Evolutionary conservation across 345 rosid genomes (phyloP), one percentile per base, ranked within the genome.

Genomic region (Salix arbutifolia): DNA sequence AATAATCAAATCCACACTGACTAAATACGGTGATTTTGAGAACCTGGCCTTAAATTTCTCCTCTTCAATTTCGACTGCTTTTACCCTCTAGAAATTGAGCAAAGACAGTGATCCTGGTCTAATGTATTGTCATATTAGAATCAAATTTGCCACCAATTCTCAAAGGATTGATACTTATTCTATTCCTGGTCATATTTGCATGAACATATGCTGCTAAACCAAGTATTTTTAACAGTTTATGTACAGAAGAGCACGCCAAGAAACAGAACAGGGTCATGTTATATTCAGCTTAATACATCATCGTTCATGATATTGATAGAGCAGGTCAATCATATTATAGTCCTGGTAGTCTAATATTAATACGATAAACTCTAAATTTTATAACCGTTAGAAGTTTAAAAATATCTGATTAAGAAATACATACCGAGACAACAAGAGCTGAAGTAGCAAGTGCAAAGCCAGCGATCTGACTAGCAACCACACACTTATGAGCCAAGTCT

Each of bases 361-460:
- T 1, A 40, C 19, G 50, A 19, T 40, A 23, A 28, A 58, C 62
- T n/a, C 18, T 46, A 14, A 46, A 46, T 46, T 46, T 13, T 46
- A 14, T 14, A 14, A 1, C 64, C 28, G 11, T 1, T 58, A 23
- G 26, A 58, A 58, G 16, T 58, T 58, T 10, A 53, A 53, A 53
- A 53, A 8, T 3, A 52, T n/a, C 13, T 21, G 64, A 10, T 12
- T 10, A 58, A 10, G 64, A 21, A 31, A 35, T 64, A 23, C 76
- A 67, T 85, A 94, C 97, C 86, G 99, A 93, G 84, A 77, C 96
- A n/a, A 95, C 92, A 62, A 95, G 94, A 58, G 99, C 99, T 17
- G 97, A 95, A 42, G 99, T 90, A 26, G 99, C 99, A 25, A 95
- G 97, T 68, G 97, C 93, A 61, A 93, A 90, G 30, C 97, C 94